Evolutionary conservation across 1,284 basidiomycete species (phyloP), one percentile per base, ranked within the genome.

Genomic region (Schizophyllum commune): DNA sequence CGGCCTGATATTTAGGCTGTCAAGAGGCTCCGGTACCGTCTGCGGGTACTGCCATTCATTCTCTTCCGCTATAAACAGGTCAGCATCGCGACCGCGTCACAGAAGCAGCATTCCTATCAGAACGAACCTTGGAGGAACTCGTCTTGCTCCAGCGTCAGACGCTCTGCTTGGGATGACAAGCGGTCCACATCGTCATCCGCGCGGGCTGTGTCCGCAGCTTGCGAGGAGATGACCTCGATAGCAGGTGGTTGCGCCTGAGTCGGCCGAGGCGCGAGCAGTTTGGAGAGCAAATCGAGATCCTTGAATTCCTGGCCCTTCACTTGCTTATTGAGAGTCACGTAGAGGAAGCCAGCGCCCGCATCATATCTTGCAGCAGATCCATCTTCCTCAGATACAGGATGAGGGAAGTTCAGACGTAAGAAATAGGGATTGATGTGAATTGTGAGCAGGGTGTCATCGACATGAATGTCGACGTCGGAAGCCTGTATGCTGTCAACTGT

Each of bases 401-500:
- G 78, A 32, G 86, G 76, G 69, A 93, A 89, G 68, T 84, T 84
- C 63, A 93, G 78, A 2, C 90, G 86, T 60, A 93, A 78, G 68
- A 88, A 92, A 69, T 92, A 93, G 4, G 90, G 90, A 63, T 86
- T 88, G 69, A 92, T 81, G 69, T 92, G 85, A 52, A 91, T 74
- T n/a, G 83, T 84, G 70, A 92, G 79, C 55, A 88, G 72, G 39
- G 82, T 82, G 61, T 83, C 83, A 65, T 91, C 87, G 61, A 91
- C 83, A 65, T 88, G 78, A 64, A 91, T 85, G 70, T 92, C 91
- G 47, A 86, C 82, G 63, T 92, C 91, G 55, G 86, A 82, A 22
- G 90, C 88, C 89, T 92, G 73, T 68, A 73, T 73, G 73, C 61
- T 69, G 66, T 68, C 59, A 65, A 56, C 64, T 57, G 61, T 56